Evolutionary conservation across 2,329 filamentous ascomycete species (phyloP), one percentile per base, ranked within the genome.

Genomic region (Colletotrichum sp.): DNA sequence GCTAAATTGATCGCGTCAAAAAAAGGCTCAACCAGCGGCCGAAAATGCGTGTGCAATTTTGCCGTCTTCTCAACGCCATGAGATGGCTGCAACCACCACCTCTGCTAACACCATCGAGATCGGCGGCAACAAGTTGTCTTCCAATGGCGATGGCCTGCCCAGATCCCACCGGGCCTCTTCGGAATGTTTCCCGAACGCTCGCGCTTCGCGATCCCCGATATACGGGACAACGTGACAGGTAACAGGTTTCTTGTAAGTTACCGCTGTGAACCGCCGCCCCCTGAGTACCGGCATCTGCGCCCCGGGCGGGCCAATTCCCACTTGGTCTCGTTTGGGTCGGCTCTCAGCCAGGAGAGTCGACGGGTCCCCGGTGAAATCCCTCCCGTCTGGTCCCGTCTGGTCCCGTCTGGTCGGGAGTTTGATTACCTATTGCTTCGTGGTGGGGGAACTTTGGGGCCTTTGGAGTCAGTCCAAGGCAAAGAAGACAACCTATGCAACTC

Each of bases 261-360:
- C 55, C 49, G 65, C 49, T 72, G 30, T 72, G 62, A 72, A 63
- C 72, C 69, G 63, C 63, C 21, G n/a, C 52, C 68, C 72, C 68
- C 68, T 75, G 52, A 67, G 30, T 72, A 68, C 68, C 72, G 72
- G 72, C 69, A 68, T 75, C 72, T 75, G 72, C 72, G 72, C 55
- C 68, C 68, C 69, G 62, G 69, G 69, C 55, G 72, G 72, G 69
- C 63, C 72, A 75, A 44, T 75, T 72, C 72, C 72, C 72, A 75
- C 72, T 72, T 68, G 36, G 39, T 55, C 55, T 68, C n/a, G 34
- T 64, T 67, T 68, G 39, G 66, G 72, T 72, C 72, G 57, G n/a
- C 10, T 72, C 63, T 39, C 55, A 67, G 55, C 63, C 63, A 16
- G 55, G 28, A 55, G 32, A 36, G 66, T 32, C 24, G 49, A 34